Base-by-base conservation (phyloP, 257 asterid species). In the Eustoma russellianum region DNA sequence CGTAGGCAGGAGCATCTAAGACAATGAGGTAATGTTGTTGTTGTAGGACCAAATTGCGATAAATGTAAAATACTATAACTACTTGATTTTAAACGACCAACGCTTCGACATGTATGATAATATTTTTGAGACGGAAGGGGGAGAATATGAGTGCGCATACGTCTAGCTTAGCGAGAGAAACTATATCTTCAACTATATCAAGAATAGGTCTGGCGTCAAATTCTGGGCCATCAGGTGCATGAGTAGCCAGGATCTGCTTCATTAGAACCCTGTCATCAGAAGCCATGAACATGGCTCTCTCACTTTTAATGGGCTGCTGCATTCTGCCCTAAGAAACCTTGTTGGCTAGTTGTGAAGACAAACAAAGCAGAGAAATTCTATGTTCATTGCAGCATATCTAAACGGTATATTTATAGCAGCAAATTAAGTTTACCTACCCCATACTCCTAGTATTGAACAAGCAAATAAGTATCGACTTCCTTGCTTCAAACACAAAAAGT, bases 231-330 rank as follows among this genome's bases (percentile, higher is more conserved):
- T 60, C 57, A 7, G 50, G 46, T 10, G 43, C 17, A 50, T 60
- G 65, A 15, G 50, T 60, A 41, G 41, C 56, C 15, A 6, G 8
- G 30, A 60, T 41, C 17, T 50, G 65, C 56, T 30, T 49, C 34
- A 50, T 48, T 17, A 60, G 17, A 7, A 13, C 50, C 9, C 9
- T 35, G 19, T 60, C 64, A 15, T 58, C 63, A 12, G 63, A 16
- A 16, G 55, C 17, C 17, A 12, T 30, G 48, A 17, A 12, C 55
- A 17, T 47, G 1, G 8, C 18, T 24, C 41, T 19, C 24, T 14
- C 45, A 13, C 19, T 7, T 52, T 5, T 50, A 11, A 6, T 10
- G 2, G 30, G 30, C 30, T 46, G 49, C 49, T 46, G 49, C 30
- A 24, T 24, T 24, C 2, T 24, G 30, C 3, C 2, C 30, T 24